Percentiles rank a stretch among this genome's conserved stretches.
phyloP scores from a whole-genome alignment of 2,329 filamentous ascomycete genomes.

The Talaromyces albobiverticillius region DNA sequence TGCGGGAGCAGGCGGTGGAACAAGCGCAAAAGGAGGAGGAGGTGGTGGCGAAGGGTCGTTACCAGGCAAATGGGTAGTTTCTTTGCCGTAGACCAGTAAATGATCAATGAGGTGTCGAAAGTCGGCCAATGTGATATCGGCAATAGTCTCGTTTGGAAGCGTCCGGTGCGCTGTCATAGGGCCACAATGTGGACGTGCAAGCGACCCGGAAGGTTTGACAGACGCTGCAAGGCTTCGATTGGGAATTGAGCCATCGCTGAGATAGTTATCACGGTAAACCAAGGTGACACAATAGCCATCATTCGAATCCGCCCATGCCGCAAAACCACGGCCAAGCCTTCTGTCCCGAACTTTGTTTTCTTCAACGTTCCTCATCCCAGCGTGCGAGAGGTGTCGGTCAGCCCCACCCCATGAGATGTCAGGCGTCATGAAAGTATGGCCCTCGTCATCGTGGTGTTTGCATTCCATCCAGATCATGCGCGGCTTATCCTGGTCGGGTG shows the following conservation, averaged over 20 bases:
- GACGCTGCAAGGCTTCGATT: neutral
- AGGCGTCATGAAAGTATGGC: neutral
- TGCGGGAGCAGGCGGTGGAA: neutral
- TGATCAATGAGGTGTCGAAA: conserved; percentile 14
- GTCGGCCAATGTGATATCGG: conserved; percentile 9
- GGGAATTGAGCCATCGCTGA: neutral
- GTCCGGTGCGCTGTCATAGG: neutral
- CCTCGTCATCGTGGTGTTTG: neutral
- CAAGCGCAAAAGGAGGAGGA: neutral
- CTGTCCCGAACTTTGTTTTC: neutral
- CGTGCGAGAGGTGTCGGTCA: neutral
- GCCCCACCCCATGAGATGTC: neutral
- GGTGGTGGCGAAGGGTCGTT: neutral
- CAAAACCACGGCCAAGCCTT: neutral
- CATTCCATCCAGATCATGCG: conserved; percentile 6
- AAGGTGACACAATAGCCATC: neutral
- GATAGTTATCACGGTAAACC: neutral
- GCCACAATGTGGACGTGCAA: neutral
- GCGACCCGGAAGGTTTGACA: neutral
- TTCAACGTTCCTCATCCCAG: neutral
- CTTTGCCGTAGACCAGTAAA: conserved; percentile 1
- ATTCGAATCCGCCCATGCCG: neutral
- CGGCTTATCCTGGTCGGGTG: neutral
- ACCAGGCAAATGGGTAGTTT: neutral
- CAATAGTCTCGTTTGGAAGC: neutral